phyloP scores from a whole-genome alignment of 345 rosid species.

The Physaria fendleri region DNA sequence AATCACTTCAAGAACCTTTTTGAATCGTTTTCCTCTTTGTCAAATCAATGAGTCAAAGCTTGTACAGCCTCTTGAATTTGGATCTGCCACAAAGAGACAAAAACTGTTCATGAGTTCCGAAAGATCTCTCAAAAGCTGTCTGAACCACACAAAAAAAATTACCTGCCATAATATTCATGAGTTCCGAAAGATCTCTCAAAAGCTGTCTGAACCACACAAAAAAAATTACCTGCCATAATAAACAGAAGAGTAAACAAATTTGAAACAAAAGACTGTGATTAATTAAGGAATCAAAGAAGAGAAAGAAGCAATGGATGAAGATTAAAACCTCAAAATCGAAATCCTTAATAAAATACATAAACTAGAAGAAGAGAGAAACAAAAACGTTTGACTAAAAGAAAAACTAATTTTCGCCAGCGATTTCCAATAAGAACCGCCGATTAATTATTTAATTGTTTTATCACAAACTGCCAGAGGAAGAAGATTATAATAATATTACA shows the following conservation, averaged over 20 bases:
- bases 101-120: background rate
- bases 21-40: constrained; percentile 16
- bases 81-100: constrained; percentile 28
- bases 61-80: constrained; percentile 28
- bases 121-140: constrained; percentile 19
- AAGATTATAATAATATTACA: background rate
- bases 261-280: background rate
- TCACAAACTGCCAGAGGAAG: constrained; percentile 12
- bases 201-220: constrained; percentile 12
- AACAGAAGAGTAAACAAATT: background rate
- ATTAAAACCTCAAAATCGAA: background rate
- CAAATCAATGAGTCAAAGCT: constrained; percentile 37
- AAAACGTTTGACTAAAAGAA: background rate
- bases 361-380: background rate
- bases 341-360: background rate
- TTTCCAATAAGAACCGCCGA: constrained; percentile 12
- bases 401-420: constrained; percentile 3
- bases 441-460: background rate
- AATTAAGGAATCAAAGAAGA: background rate
- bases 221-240: constrained; percentile 29
- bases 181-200: constrained; percentile 16
- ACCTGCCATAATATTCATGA: too few relatives aligned
- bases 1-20: background rate
- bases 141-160: too few relatives aligned
- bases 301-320: background rate